phyloP scores from a whole-genome alignment of 208 protist genomes.

The Kentomonas sorsogonicus region DNA sequence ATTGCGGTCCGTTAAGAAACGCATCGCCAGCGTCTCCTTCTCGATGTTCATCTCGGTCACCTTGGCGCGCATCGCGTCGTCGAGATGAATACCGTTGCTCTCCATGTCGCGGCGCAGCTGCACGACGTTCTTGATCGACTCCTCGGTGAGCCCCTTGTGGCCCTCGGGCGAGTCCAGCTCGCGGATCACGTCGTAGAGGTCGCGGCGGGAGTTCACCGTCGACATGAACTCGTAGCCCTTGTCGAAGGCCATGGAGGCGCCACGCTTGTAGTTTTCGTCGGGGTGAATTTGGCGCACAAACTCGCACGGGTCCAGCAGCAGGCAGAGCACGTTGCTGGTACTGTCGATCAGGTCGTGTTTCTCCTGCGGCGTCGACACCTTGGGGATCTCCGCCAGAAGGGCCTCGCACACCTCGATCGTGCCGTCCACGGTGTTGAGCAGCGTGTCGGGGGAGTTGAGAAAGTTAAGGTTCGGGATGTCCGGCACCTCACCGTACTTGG shows the following conservation, averaged over 20 bases:
- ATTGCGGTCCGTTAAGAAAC: constrained; percentile 67
- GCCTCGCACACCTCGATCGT: constrained; percentile 72
- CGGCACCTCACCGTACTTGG: constrained; percentile 12
- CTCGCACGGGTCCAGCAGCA: constrained; percentile 89
- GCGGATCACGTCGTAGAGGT: constrained; percentile 83
- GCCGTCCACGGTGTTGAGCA: constrained; percentile 58
- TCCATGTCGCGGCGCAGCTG: constrained; percentile 91
- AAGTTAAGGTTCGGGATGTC: constrained; percentile 79
- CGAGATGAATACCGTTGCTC: constrained; percentile 88
- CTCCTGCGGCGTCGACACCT: constrained; percentile 52
- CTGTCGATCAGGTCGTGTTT: constrained; percentile 90
- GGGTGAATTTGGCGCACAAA: constrained; percentile 90
- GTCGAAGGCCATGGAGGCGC: constrained; percentile 74
- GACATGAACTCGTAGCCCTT: constrained; percentile 89
- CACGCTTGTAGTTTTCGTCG: constrained; percentile 74
- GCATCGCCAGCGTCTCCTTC: constrained; percentile 83
- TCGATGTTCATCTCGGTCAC: constrained; percentile 86
- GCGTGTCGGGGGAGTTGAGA: constrained; percentile 44
- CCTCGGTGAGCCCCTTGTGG: constrained; percentile 55
- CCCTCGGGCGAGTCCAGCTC: constrained; percentile 66
- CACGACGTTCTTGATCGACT: constrained; percentile 86
- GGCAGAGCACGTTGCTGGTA: constrained; percentile 89
- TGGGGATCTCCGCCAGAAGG: constrained; percentile 71
- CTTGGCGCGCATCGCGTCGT: constrained; percentile 60
- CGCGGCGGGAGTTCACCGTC: constrained; percentile 80